Evolutionary conservation across 441 rosid genomes (phyloP).

Genomic region (Isatis lusitanica): DNA sequence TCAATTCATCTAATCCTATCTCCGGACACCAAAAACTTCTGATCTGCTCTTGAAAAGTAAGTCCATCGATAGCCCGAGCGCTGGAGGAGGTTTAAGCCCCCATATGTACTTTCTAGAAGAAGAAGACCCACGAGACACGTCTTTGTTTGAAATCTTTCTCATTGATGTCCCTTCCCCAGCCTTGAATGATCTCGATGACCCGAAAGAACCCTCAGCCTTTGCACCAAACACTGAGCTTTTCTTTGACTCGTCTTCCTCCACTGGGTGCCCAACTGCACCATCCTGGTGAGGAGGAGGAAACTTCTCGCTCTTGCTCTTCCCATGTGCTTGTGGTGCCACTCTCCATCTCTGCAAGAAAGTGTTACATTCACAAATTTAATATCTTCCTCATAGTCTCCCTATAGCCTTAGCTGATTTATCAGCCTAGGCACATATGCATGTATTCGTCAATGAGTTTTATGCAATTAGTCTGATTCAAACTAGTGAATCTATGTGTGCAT

Average conservation of each 20-base stretch:
- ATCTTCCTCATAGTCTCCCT: not conserved
- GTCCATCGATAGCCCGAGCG: slow-evolving; percentile 55
- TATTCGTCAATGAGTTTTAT: too few species aligned
- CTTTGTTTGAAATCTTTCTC: slow-evolving; percentile 26
- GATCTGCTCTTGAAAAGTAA: slow-evolving; percentile 61
- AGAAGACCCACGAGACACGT: slow-evolving; percentile 46
- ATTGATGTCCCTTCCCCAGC: slow-evolving; percentile 34
- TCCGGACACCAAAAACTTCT: slow-evolving; percentile 52
- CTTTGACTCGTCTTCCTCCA: slow-evolving; percentile 43
- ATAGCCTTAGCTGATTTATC: not conserved
- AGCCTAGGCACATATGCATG: too few species aligned
- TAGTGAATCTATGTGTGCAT: not conserved
- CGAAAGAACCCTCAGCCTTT: slow-evolving; percentile 43
- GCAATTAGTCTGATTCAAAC: too few species aligned
- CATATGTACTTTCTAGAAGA: slow-evolving; percentile 55
- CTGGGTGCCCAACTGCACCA: slow-evolving; percentile 71
- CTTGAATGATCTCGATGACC: slow-evolving; percentile 45
- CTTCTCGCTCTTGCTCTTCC: slow-evolving; percentile 89
- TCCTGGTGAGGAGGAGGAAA: slow-evolving; percentile 97
- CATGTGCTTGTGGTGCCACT: slow-evolving; percentile 57
- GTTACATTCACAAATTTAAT: not conserved
- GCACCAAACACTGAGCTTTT: slow-evolving; percentile 49
- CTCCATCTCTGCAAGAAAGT: slow-evolving; percentile 64
- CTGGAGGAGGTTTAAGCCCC: slow-evolving; percentile 52
- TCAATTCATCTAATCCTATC: slow-evolving; percentile 35